Percentiles rank a stretch among this genome's conserved stretches.
Conservation (phyloP, 495 filamentous ascomycete genomes). For the Physcia stellaris region DNA sequence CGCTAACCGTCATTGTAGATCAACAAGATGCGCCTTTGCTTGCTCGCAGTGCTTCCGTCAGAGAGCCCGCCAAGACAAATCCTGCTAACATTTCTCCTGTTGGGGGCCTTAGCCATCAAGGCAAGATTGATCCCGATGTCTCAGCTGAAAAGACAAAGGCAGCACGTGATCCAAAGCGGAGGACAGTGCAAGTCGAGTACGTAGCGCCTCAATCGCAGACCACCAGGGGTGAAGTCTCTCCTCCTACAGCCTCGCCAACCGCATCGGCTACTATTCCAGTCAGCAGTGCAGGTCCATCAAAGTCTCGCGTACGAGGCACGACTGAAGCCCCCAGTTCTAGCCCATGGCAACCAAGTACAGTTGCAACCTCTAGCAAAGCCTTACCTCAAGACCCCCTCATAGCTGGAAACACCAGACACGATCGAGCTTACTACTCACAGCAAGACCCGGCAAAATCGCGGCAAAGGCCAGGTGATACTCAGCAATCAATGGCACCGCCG, state of each 20-base stretch:
- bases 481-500: slow-evolving; percentile 32
- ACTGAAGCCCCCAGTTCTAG: slow-evolving; percentile 34
- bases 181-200: slow-evolving; percentile 96
- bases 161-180: slow-evolving; percentile 69
- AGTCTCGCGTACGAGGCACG: slow-evolving; percentile 36
- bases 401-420: slow-evolving; percentile 23
- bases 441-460: slow-evolving; percentile 22
- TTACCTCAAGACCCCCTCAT: slow-evolving; percentile 36
- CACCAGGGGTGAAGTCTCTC: slow-evolving; percentile 40
- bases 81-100: slow-evolving; percentile 40
- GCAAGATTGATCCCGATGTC: slow-evolving; percentile 58
- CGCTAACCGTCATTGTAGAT: slow-evolving; percentile 28
- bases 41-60: slow-evolving; percentile 76
- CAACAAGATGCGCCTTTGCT: slow-evolving; percentile 50
- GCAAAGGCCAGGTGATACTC: slow-evolving; percentile 33
- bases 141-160: slow-evolving; percentile 48
- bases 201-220: slow-evolving; percentile 84
- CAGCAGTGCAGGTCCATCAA: slow-evolving; percentile 7
- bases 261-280: slow-evolving; percentile 8
- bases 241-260: slow-evolving; percentile 9
- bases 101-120: slow-evolving; percentile 60
- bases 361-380: slow-evolving; percentile 35
- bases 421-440: slow-evolving; percentile 8
- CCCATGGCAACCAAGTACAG: slow-evolving; percentile 16
- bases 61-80: slow-evolving; percentile 66